Evolutionary conservation across 176 grass and related monocot species (phyloP), one percentile per base, ranked within the genome.

Genomic region (Zizania latifolia): DNA sequence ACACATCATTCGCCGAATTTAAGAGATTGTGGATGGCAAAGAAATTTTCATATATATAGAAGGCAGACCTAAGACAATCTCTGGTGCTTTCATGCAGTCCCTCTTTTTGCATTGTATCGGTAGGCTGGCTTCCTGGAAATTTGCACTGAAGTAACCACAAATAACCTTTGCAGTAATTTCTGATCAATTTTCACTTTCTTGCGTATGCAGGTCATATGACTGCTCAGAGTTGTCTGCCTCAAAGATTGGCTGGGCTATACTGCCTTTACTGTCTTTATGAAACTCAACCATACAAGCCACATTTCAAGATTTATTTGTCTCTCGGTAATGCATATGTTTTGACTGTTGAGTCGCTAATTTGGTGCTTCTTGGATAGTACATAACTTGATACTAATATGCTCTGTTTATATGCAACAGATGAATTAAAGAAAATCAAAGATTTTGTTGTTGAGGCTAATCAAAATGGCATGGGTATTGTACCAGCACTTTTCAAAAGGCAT

Each of bases 211-310:
- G 79, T 59, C 72, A 92, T 81, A 88, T 94, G 86, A 71, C 71
- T 79, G 94, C 90, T 29, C 41, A 54, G 34, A 84, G 68, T 67
- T 75, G 45, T 68, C 39, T 94, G n/a, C 76, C 72, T 17, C 78
- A 66, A 60, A 87, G 86, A 81, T 86, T 94, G 59, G 86, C 91
- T 85, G 94, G 84, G 15, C 81, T 98, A 23, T 98, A 98, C 81
- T 94, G 91, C 71, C 91, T 98, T 51, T 93, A 98, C 58, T 98
- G 91, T 82, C 86, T 98, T 41, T 87, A 98, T 48, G 86, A 94
- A 79, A 87, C 74, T 57, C 91, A 98, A 83, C 94, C 94, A n/a
- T 98, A 89, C 78, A 82, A 85, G 40, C 86, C 91, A 62, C 27
- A 44, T 51, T 98, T 89, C 68, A 93, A 92, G 74, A 98, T 98